A percentile compares a stretch with the other conserved stretches of the same genome.
phyloP scores from a whole-genome alignment of 2,329 filamentous ascomycete species.

The Pezicula rhizophila region DNA sequence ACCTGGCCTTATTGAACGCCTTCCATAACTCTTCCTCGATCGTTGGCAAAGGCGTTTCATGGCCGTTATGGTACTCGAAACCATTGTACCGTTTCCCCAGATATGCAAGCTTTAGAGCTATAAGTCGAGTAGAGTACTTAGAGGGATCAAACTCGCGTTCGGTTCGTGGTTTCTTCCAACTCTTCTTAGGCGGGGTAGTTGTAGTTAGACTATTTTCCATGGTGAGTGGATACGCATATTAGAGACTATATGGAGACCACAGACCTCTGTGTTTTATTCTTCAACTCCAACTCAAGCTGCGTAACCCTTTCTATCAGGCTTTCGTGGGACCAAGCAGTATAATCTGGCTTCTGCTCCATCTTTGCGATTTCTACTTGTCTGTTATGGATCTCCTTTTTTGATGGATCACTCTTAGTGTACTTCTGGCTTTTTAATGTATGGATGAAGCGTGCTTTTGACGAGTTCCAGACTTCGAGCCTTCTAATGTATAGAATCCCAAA shows the following conservation, averaged over 20 bases:
- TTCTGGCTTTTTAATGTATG: slow-evolving; percentile 11
- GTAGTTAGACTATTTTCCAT: not conserved
- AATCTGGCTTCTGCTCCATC: slow-evolving; percentile 34
- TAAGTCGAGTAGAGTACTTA: slow-evolving; percentile 74
- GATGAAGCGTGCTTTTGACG: slow-evolving; percentile 1
- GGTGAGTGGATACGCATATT: not conserved
- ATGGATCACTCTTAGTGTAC: slow-evolving; percentile 11
- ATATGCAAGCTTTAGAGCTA: slow-evolving; percentile 92
- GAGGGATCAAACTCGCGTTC: slow-evolving; percentile 58
- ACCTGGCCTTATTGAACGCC: slow-evolving; percentile 71
- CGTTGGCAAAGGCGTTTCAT: slow-evolving; percentile 63
- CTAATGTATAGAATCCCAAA: slow-evolving; percentile 2
- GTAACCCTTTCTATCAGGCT: slow-evolving; percentile 63
- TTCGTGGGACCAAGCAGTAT: slow-evolving; percentile 62
- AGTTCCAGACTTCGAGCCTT: slow-evolving; percentile 5
- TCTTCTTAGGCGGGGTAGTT: slow-evolving; percentile 34
- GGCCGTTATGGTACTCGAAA: slow-evolving; percentile 77
- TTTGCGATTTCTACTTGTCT: slow-evolving; percentile 10
- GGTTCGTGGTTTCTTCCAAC: slow-evolving; percentile 26
- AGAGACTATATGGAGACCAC: slow-evolving; percentile 12
- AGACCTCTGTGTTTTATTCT: slow-evolving; percentile 36
- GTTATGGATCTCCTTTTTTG: slow-evolving; percentile 9
- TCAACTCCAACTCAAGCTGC: slow-evolving; percentile 60
- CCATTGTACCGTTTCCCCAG: slow-evolving; percentile 87
- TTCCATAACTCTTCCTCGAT: slow-evolving; percentile 95